Base-by-base conservation (phyloP, 257 asterid species). In the Solanum microdontum region DNA sequence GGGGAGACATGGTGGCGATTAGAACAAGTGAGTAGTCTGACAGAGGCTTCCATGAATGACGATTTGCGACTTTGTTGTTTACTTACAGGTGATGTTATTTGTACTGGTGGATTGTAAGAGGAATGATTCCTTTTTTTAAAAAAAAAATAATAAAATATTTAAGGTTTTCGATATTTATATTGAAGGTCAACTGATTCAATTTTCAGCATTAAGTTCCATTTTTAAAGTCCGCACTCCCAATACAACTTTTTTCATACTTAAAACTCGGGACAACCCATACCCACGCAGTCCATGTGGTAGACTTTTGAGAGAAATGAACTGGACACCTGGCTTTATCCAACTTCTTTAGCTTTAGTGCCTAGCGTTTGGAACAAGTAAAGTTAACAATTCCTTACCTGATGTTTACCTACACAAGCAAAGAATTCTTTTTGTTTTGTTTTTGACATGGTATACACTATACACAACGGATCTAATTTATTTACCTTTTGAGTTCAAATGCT, bases 21-120 rank as follows among this genome's bases (percentile, higher is more conserved):
- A 80, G 93, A 82, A 90, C 83, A 86, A 51, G 86, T 88, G 91
- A 90, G 86, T 87, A 92, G 45, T 90, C 92, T 90, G 30, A 92
- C 84, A 17, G 94, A 91, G 60, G 93, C 90, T 89, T 93, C 95
- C 97, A 94, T 80, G 91, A 17, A 45, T 26, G 84, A n/a, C 1
- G 28, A 43, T 45, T 43, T 43, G 66, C 9, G 40, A 45, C 40
- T 82, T 51, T 30, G 10, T 28, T 6, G 40, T 48, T 39, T 8
- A 4, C 40, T 82, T 48, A 10, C 28, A 28, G 40, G 69, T 11
- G 85, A 1, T 82, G 19, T 15, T 82, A 80, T 80, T 82, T 48
- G 40, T 82, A 82, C 14, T 4, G 26, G 15, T 26, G 84, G 37
- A 1, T 45, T 45, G 55, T 45, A 12, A 45, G 55, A 45, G 17